Evolutionary conservation across 2,329 filamentous ascomycete species (phyloP).

Genomic region (Colletotrichum sp.): DNA sequence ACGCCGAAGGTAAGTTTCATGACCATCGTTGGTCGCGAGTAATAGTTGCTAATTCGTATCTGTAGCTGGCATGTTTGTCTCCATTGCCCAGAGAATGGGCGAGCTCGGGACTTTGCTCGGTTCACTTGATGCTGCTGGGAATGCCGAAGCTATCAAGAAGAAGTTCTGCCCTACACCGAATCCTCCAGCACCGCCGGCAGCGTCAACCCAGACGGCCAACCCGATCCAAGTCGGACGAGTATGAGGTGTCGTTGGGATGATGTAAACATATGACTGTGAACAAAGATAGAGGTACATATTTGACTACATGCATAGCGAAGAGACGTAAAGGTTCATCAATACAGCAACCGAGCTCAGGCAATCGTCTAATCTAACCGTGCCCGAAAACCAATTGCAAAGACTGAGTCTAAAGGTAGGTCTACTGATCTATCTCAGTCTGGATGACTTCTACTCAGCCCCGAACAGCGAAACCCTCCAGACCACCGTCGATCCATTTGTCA

Average conservation of each 20-base stretch:
- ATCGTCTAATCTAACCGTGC: not conserved
- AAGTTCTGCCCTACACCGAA: constrained; percentile 12
- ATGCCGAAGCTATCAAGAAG: constrained; percentile 1
- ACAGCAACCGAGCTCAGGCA: not conserved
- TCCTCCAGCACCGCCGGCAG: not conserved
- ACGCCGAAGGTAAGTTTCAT: constrained; percentile 43
- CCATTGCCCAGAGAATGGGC: constrained; percentile 14
- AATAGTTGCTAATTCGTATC: not conserved
- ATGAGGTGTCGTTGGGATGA: not conserved
- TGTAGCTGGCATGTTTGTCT: constrained; percentile 14
- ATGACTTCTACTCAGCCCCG: rapidly evolving
- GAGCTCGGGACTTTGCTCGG: constrained; percentile 2
- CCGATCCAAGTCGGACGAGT: not conserved
- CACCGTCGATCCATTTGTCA: not conserved
- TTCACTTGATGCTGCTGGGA: not conserved
- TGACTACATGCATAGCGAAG: not conserved
- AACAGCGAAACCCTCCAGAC: not conserved
- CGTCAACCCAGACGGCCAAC: not conserved
- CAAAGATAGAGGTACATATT: not conserved
- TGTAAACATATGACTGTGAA: not conserved
- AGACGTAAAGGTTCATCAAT: not conserved
- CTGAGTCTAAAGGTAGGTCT: rapidly evolving
- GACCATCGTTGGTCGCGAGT: not conserved
- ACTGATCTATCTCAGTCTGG: rapidly evolving
- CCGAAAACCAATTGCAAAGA: rapidly evolving